Base-by-base conservation (phyloP, 2,329 filamentous ascomycete genomes). In the Ceratocystis papillata region DNA sequence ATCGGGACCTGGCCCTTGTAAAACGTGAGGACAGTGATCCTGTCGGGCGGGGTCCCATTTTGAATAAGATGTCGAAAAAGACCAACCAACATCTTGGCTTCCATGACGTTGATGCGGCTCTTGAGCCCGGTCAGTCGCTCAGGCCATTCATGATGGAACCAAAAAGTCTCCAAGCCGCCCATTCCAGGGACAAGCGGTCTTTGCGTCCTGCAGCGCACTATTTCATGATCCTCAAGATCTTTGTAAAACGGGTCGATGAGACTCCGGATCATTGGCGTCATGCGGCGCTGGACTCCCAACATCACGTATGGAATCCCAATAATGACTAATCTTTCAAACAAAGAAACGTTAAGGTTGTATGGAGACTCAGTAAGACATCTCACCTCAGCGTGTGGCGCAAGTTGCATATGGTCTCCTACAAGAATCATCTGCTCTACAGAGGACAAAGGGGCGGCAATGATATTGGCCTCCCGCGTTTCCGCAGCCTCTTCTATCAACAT, bases 11-110 rank as follows among this genome's bases (percentile, higher is more conserved):
- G 92, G 0, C 89, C 91, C 55, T 89, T 90, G 77, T 96, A 96
- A 72, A 94, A 96, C 0, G 90, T 93, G 62, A 96, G 75, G 2
- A 96, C 78, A 0, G 90, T 96, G 66, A 96, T 91, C 5, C 86
- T 79, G 0, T 76, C 73, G 0, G 81, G 73, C 0, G 76, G 70
- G 0, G 87, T 76, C 0, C 86, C 86, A 69, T 92, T 93, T 67
- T 84, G 76, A 0, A 87, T 73, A 0, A 96, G 81, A 71, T 96
- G 88, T 30, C 83, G 77, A 69, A 86, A 86, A 69, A 96, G 88
- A 0, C 79, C 80, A 0, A 85, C 81, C 37, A 96, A 79, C 86
- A 96, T 93, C 1, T 83, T 77, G 0, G 89, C 89, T 72, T 96
- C 92, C 1, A 79, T 75, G 0, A 77, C 73, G 71, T 96, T 96